Evolutionary conservation across 805 yeast species (phyloP).

Genomic region (Saturnispora hagleri): DNA sequence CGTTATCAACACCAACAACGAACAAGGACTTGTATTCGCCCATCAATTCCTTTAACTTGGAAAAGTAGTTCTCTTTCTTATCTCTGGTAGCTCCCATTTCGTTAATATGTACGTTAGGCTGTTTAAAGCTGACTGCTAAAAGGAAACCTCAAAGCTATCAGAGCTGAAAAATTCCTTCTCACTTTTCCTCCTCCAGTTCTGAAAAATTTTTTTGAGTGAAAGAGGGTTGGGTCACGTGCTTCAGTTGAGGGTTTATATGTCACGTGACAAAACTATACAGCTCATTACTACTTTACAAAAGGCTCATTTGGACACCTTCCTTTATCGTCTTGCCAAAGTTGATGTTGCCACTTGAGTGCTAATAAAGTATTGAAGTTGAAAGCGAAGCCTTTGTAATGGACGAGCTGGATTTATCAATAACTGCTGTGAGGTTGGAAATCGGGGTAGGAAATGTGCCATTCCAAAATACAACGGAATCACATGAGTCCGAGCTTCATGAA

Average conservation of each 20-base stretch:
- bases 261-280: not conserved
- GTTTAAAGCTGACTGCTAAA: slow-evolving; percentile 56
- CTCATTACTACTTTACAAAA: not conserved
- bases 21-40: slow-evolving; percentile 97
- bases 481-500: not conserved
- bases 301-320: not conserved
- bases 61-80: slow-evolving; percentile 91
- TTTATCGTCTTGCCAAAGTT: not conserved
- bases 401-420: not conserved
- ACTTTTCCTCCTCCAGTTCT: not conserved
- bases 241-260: not conserved
- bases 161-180: not conserved
- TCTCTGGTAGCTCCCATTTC: slow-evolving; percentile 99
- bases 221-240: slow-evolving; percentile 3
- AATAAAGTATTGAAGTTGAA: not conserved
- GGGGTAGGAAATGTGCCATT: not conserved
- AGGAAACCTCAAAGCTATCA: not conserved
- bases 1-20: slow-evolving; percentile 99
- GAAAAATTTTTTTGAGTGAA: not conserved
- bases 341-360: not conserved
- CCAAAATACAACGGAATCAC: not conserved
- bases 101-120: slow-evolving; percentile 73
- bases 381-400: not conserved
- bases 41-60: slow-evolving; percentile 88
- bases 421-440: not conserved